A percentile compares a stretch with the other conserved stretches of the same genome.
Evolutionary conservation across 2,329 filamentous ascomycete genomes (phyloP).

Genomic region (Aspergillus floridensis): DNA sequence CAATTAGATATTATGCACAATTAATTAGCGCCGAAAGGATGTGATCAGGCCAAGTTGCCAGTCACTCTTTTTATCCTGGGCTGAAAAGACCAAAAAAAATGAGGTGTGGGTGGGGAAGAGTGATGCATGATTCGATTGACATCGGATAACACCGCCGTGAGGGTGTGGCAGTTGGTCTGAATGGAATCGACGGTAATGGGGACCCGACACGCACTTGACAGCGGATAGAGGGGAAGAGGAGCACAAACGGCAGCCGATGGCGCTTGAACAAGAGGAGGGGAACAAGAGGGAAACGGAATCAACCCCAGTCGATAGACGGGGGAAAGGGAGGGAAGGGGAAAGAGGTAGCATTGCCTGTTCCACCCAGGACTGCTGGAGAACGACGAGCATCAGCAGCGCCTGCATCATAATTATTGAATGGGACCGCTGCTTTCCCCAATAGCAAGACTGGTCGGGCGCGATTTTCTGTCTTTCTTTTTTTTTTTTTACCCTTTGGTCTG

Average conservation of each 20-base stretch:
- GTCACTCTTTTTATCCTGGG: constrained; percentile 14
- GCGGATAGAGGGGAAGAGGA: constrained; percentile 1
- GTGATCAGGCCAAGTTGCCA: constrained; percentile 26
- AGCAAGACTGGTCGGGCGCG: constrained; percentile 15
- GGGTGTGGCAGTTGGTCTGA: not conserved
- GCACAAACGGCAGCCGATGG: not conserved
- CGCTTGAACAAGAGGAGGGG: not conserved
- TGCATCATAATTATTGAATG: constrained; percentile 10
- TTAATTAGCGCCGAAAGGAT: constrained; percentile 31
- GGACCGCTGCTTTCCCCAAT: constrained; percentile 15
- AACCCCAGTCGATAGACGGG: not conserved
- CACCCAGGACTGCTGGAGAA: constrained; percentile 5
- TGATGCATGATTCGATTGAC: constrained; percentile 9
- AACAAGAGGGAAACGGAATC: not conserved
- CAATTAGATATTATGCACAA: constrained; percentile 23
- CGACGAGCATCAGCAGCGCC: constrained; percentile 10
- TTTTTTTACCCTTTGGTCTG: not conserved
- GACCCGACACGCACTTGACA: not conserved
- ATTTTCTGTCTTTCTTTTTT: constrained; percentile 8
- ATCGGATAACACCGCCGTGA: constrained; percentile 9
- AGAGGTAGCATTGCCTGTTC: not conserved
- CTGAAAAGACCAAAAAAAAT: not conserved
- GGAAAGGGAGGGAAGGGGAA: constrained; percentile 3
- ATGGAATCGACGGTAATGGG: not conserved
- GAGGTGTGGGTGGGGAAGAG: not conserved